These are phyloP conservation scores for Mycena sanguinolenta DNA, from an alignment of 768 basidiomycete species.

Conservation along the genomic window DNA sequence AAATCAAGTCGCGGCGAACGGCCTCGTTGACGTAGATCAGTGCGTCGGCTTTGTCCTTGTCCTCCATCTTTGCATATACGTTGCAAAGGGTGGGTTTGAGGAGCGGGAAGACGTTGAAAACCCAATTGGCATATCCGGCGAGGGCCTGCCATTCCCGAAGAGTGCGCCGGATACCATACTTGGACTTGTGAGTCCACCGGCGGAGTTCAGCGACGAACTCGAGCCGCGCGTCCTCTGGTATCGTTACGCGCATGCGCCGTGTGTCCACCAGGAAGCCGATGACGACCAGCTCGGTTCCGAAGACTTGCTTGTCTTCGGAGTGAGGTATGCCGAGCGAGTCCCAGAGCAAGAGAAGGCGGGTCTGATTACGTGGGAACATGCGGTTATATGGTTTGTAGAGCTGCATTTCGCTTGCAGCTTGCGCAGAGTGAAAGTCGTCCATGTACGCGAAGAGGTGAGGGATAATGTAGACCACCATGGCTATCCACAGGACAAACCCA, in stretches of 20 bases:
- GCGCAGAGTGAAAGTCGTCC: slow-evolving; percentile 49
- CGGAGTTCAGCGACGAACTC: slow-evolving; percentile 15
- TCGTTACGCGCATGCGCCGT: slow-evolving; percentile 45
- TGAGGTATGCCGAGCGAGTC: slow-evolving; percentile 57
- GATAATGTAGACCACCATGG: slow-evolving; percentile 37
- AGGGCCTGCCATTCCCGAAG: slow-evolving; percentile 37
- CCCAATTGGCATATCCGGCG: slow-evolving; percentile 49
- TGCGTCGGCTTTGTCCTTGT: slow-evolving; percentile 40
- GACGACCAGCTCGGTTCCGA: slow-evolving; percentile 46
- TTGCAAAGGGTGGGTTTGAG: slow-evolving; percentile 42
- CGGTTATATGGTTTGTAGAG: slow-evolving; percentile 48
- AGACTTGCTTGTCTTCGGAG: slow-evolving; percentile 53
- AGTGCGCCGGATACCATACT: neutral
- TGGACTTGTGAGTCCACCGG: neutral
- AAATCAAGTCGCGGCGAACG: slow-evolving; percentile 46
- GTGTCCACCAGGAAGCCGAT: slow-evolving; percentile 56
- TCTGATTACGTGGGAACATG: slow-evolving; percentile 47
- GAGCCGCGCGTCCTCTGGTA: slow-evolving; percentile 29
- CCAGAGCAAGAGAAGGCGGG: slow-evolving; percentile 50
- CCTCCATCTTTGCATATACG: slow-evolving; percentile 46
- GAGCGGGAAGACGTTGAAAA: slow-evolving; percentile 48
- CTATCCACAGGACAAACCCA: slow-evolving; percentile 54
- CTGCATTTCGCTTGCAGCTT: slow-evolving; percentile 32
- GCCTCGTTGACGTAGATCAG: slow-evolving; percentile 46
- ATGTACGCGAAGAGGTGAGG: slow-evolving; percentile 45